A percentile compares a stretch with the other conserved stretches of the same genome.
Evolutionary conservation across 192 early-diverging fungal species (phyloP).

Genomic region (Podila verticillata): DNA sequence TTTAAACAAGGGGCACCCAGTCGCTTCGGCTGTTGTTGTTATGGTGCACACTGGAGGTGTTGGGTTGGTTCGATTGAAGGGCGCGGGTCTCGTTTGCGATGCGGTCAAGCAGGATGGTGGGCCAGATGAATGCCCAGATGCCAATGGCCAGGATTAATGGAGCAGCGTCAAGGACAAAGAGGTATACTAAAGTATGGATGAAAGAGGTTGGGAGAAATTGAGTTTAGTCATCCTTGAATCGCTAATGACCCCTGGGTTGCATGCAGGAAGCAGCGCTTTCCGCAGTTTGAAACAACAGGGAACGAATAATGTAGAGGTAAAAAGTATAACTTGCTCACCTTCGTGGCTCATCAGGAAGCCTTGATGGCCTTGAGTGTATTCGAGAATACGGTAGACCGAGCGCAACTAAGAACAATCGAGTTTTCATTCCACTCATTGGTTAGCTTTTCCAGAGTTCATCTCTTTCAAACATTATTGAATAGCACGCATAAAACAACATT

Average conservation of each 20-base stretch:
- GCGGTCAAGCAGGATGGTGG: not conserved
- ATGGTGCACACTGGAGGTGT: no score
- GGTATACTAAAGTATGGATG: slow-evolving; percentile 5
- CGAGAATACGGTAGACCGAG: slow-evolving; percentile 31
- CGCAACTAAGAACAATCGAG: slow-evolving; percentile 8
- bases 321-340: slow-evolving; percentile 1
- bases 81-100: not conserved
- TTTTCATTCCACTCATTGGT: not conserved
- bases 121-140: slow-evolving; percentile 26
- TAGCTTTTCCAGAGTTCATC: no score
- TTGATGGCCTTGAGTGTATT: slow-evolving; percentile 18
- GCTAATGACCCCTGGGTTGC: not conserved
- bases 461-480: not conserved
- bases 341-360: slow-evolving; percentile 21
- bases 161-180: slow-evolving; percentile 29
- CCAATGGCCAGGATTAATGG: slow-evolving; percentile 39
- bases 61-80: no score
- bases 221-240: not conserved
- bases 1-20: no score
- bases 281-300: not conserved
- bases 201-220: not conserved
- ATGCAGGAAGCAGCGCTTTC: not conserved
- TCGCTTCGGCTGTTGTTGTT: no score
- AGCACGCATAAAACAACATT: not conserved
- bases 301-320: not conserved